Percentiles rank a stretch among this genome's conserved stretches.
Conservation (phyloP, 495 filamentous ascomycete species). For the Articulospora tetracladia region DNA sequence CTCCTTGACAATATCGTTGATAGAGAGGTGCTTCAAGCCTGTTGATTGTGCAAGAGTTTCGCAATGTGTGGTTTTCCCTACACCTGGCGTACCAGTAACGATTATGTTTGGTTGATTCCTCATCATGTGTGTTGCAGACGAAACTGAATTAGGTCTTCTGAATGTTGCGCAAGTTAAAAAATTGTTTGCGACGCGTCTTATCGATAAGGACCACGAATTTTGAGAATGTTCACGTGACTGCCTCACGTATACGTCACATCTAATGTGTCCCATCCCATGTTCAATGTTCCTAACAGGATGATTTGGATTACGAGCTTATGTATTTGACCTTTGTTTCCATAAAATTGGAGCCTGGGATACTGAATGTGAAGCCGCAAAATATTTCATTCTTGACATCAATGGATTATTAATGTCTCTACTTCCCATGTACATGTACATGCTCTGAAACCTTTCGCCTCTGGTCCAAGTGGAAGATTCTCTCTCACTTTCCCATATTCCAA, state of each 20-base stretch:
- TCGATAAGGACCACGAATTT: no score
- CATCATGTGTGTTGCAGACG: slow-evolving; percentile 36
- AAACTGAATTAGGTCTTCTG: no score
- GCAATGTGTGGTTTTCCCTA: slow-evolving; percentile 89
- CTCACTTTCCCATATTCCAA: slow-evolving; percentile 21
- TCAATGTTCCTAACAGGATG: no score
- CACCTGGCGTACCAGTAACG: slow-evolving; percentile 91
- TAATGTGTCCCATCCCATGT: no score
- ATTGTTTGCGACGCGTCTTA: not conserved
- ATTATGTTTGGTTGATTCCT: slow-evolving; percentile 76
- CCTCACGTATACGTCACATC: no score
- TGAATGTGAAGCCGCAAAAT: not conserved
- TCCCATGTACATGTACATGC: not conserved
- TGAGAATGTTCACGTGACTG: no score
- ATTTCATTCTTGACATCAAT: slow-evolving; percentile 1
- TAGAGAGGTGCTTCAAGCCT: slow-evolving; percentile 76
- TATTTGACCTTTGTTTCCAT: no score
- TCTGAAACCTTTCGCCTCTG: slow-evolving; percentile 5
- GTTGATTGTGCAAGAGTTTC: slow-evolving; percentile 70
- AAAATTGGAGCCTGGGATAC: no score
- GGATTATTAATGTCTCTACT: slow-evolving; percentile 27
- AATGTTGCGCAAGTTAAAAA: not conserved
- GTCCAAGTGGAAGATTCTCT: slow-evolving; percentile 15
- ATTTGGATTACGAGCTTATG: no score
- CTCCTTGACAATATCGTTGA: slow-evolving; percentile 89